Evolutionary conservation across 75 land plant species (phyloP), one percentile per base, ranked within the genome.

Genomic region (Pinus tabuliformis): DNA sequence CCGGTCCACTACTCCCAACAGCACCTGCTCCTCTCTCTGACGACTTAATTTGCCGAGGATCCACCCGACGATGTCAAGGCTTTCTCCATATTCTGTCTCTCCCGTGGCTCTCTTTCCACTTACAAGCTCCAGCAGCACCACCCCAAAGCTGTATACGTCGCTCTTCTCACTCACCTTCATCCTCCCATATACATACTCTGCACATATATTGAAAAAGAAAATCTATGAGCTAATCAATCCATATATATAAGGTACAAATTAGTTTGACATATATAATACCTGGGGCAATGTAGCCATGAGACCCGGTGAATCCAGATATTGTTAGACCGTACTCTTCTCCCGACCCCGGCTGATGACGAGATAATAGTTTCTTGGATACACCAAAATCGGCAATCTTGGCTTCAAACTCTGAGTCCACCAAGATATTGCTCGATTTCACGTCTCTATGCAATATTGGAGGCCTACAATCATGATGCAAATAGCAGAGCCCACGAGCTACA

Each of bases 331-430:
- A 15, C 26, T 26, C 33, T 17, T 15, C n/a, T 28, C 36, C 4
- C 16, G 8, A 6, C 42, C 18, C 70, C 30, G 36, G 4, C 1
- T 72, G 6, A 3, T 62, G 65, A 49, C 2, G 54, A 49, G 54
- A 49, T 49, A 49, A 9, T n/a, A 87, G 24, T 0, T 76, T 63
- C 33, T 70, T 88, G 0, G 89, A 86, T 1, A 74, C 61, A 0
- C 95, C 95, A 76, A 92, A 92, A 60, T 92, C 92, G 1, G 88
- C 83, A 3, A 88, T 73, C n/a, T 79, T 75, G 59, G 89, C 86
- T 28, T 82, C 85, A 18, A 81, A 81, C 49, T 79, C 77, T n/a
- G 68, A 75, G 68, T 88, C 86, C 3, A 90, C 49, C 7, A 92
- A 76, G 30, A 92, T 85, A 36, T 86, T 93, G 57, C 75, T 86